A percentile compares a stretch with the other conserved stretches of the same genome.
These are phyloP conservation scores for Juncus effusus DNA, from an alignment of 176 grass and related monocot genomes.

Conservation along the genomic window DNA sequence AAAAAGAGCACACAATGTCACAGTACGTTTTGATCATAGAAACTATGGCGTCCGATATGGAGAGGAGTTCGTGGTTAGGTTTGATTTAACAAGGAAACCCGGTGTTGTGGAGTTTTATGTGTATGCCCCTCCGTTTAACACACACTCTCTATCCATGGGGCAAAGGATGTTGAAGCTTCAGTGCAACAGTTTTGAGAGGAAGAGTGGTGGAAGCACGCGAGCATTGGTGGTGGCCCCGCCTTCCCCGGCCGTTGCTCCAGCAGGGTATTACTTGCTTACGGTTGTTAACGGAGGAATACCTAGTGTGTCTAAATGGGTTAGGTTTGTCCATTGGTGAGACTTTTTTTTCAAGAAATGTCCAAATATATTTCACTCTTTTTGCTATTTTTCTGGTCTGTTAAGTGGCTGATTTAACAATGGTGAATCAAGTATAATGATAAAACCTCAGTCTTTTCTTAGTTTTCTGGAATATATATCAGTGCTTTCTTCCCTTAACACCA, in stretches of 20 bases:
- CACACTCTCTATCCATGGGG: constrained; percentile 41
- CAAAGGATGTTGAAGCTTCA: constrained; percentile 39
- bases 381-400: constrained; percentile 12
- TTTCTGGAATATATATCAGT: no score
- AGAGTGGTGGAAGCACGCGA: background rate
- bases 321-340: constrained; percentile 34
- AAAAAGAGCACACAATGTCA: constrained; percentile 30
- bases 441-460: background rate
- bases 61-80: constrained; percentile 27
- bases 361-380: background rate
- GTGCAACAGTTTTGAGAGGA: constrained; percentile 3
- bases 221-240: constrained; percentile 30
- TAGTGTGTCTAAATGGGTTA: constrained; percentile 39
- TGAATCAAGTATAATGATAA: background rate
- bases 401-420: constrained; percentile 3
- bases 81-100: constrained; percentile 10
- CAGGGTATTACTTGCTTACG: constrained; percentile 38
- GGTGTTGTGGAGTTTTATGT: constrained; percentile 21
- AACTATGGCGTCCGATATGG: constrained; percentile 20
- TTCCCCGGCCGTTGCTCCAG: constrained; percentile 27
- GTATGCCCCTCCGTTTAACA: constrained; percentile 34
- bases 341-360: background rate
- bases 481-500: no score
- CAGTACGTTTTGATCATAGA: constrained; percentile 14
- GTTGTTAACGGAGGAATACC: constrained; percentile 40